Evolutionary conservation across 495 filamentous ascomycete genomes (phyloP).

Genomic region (Talaromyces thailandensis): DNA sequence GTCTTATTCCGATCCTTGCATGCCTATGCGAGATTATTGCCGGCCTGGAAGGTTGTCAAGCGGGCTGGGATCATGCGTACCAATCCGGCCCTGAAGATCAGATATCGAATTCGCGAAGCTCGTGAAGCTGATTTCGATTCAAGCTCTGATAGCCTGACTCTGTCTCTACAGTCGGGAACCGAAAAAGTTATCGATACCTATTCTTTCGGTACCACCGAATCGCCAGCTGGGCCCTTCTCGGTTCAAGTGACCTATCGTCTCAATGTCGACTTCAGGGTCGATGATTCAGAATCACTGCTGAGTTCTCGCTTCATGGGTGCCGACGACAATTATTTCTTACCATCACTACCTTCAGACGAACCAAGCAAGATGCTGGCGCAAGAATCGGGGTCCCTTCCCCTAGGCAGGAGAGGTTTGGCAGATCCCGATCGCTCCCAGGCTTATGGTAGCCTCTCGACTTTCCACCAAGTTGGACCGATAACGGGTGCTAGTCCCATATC

Average conservation of each 20-base stretch:
- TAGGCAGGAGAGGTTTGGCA: constrained; percentile 29
- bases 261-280: constrained; percentile 83
- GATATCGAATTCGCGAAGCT: constrained; percentile 63
- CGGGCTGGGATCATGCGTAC: constrained; percentile 56
- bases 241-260: constrained; percentile 75
- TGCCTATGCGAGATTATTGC: constrained; percentile 70
- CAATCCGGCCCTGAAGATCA: constrained; percentile 56
- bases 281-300: constrained; percentile 80
- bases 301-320: constrained; percentile 95
- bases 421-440: constrained; percentile 65
- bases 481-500: constrained; percentile 79
- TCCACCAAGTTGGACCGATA: constrained; percentile 70
- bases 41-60: constrained; percentile 80
- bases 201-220: constrained; percentile 70
- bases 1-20: constrained; percentile 92
- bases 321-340: constrained; percentile 79
- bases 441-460: constrained; percentile 89
- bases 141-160: constrained; percentile 55
- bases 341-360: constrained; percentile 50
- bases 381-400: constrained; percentile 72
- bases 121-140: constrained; percentile 15
- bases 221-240: constrained; percentile 75
- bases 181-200: constrained; percentile 65
- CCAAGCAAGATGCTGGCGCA: constrained; percentile 25
- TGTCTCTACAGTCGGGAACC: constrained; percentile 60